Evolutionary conservation across 164 flowering plant species (phyloP), one percentile per base, ranked within the genome.

Genomic region (Warburgia ugandensis): DNA sequence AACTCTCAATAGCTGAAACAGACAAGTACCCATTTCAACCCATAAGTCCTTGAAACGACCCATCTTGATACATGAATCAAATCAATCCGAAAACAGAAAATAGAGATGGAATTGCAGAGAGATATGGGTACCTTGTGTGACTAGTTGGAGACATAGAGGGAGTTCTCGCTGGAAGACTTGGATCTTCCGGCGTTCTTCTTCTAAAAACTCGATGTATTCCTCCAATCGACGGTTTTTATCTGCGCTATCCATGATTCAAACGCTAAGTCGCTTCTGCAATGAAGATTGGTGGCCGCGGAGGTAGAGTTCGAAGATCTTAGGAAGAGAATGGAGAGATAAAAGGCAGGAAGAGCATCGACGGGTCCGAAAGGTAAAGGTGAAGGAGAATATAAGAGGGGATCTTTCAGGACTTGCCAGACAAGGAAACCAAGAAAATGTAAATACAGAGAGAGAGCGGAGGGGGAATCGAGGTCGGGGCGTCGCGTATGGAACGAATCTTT

Each of bases 151-250:
- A 43, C 89, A 89, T 25, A 89, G 80, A 52, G 97, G 97, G 16
- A 89, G 82, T 56, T 85, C 97, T 1, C 97, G 80, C 20, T 78
- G 78, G 46, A 89, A 89, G 44, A 85, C 92, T 31, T 73, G 79
- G 51, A 89, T 83, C 74, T 88, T 88, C 0, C 62, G 59, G 25
- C 77, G 74, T 35, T 89, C 97, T 57, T 76, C 81, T 37, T 83
- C 85, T 8, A 89, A 50, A 6, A 80, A 81, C 6, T 75, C 72
- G 7, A 83, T 56, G 40, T 86, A 80, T 8, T 77, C 76, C 17
- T 64, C 68, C 30, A 70, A 69, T 35, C 59, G 70, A 52, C 64
- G 60, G 67, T 60, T 50, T 43, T 78, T 70, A 20, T 72, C 70
- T 0, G 62, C 9, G 27, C 17, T 64, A 58, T 71, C 72, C 50